Evolutionary conservation across 2,329 filamentous ascomycete genomes (phyloP).

Genomic region (Penicillium sp.): DNA sequence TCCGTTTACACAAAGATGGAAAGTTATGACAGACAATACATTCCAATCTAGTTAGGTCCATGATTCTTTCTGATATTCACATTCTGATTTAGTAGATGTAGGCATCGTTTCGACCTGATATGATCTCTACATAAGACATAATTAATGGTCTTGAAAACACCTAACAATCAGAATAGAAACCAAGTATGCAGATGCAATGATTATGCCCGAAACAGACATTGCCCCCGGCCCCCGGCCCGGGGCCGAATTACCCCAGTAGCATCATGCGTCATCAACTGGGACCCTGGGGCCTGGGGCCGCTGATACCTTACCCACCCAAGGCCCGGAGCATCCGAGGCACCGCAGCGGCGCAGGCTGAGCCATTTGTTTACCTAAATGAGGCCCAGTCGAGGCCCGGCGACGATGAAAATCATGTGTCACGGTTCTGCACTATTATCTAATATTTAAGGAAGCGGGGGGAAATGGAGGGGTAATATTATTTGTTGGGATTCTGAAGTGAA

Average conservation of each 20-base stretch:
- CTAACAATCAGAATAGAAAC: too few species aligned
- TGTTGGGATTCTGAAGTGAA: background rate
- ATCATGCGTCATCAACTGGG: background rate
- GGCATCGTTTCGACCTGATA: too few species aligned
- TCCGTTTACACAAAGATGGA: too few species aligned
- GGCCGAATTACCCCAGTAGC: background rate
- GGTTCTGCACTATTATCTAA: conserved; percentile 21
- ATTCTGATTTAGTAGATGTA: too few species aligned
- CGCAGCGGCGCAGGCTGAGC: background rate
- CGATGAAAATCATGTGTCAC: conserved; percentile 24
- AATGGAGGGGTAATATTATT: background rate
- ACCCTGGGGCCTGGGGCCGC: too few species aligned
- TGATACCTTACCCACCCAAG: too few species aligned
- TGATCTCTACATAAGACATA: too few species aligned
- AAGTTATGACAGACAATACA: too few species aligned
- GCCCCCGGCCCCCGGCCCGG: too few species aligned
- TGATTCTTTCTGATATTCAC: too few species aligned
- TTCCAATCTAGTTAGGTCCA: too few species aligned
- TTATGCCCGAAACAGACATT: background rate
- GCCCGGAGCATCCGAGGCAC: background rate
- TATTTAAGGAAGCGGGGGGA: background rate
- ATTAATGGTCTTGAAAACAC: too few species aligned
- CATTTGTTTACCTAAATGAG: conserved; percentile 2
- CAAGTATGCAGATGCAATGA: background rate
- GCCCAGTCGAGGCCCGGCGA: conserved; percentile 17